These are phyloP conservation scores for Globisporangium takayamanum DNA, from an alignment of 352 stramenopile species.

Conservation along the genomic window DNA sequence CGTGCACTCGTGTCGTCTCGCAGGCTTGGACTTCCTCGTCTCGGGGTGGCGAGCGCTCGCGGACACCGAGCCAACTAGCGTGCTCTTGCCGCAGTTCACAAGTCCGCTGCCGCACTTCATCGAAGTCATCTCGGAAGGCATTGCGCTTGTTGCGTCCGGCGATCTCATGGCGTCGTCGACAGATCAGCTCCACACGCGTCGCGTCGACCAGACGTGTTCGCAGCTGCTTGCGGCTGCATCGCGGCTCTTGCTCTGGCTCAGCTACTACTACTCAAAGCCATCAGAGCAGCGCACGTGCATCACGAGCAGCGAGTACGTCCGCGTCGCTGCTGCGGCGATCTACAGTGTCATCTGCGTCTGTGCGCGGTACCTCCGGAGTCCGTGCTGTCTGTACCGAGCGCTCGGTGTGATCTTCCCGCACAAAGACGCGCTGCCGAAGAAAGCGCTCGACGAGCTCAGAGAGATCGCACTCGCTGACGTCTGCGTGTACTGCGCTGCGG, in stretches of 20 bases:
- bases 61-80: neutral
- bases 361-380: constrained; percentile 52
- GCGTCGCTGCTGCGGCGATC: constrained; percentile 51
- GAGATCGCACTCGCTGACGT: constrained; percentile 48
- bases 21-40: constrained; percentile 54
- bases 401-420: constrained; percentile 67
- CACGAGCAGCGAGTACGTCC: constrained; percentile 44
- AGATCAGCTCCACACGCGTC: constrained; percentile 41
- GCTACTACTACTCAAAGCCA: constrained; percentile 54
- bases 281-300: constrained; percentile 23
- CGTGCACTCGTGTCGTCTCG: constrained; percentile 36
- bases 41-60: constrained; percentile 28
- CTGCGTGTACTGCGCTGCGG: constrained; percentile 37
- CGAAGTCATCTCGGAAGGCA: constrained; percentile 50
- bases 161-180: constrained; percentile 50
- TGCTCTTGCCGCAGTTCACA: constrained; percentile 18
- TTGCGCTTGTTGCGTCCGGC: constrained; percentile 38
- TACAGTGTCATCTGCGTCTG: constrained; percentile 74
- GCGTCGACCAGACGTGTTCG: constrained; percentile 59
- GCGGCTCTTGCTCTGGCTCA: constrained; percentile 54
- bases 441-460: constrained; percentile 40
- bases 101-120: constrained; percentile 52
- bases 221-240: constrained; percentile 51
- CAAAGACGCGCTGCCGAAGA: constrained; percentile 48
- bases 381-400: constrained; percentile 64